Percentiles rank a stretch among this genome's conserved stretches.
Evolutionary conservation across 2,329 filamentous ascomycete species (phyloP).

Genomic region (Phaeophleospora eucalypticola): DNA sequence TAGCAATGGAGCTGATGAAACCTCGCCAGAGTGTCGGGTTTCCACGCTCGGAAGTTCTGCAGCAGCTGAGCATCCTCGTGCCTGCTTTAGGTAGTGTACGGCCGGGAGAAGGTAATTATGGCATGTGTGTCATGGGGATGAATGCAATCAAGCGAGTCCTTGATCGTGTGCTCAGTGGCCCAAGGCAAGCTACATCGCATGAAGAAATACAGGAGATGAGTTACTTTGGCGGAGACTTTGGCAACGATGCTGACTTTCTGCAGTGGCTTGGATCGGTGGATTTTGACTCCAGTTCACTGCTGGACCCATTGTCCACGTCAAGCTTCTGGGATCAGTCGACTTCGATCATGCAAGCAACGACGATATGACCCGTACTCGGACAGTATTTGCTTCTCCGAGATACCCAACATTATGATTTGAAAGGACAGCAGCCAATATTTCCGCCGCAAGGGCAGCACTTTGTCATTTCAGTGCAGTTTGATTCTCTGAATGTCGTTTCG

Average conservation of each 20-base stretch:
- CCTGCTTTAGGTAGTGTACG: constrained; percentile 15
- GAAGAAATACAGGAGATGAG: neutral
- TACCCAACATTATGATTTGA: no score
- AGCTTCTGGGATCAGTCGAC: neutral
- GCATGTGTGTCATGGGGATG: constrained; percentile 18
- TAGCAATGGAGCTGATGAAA: constrained; percentile 20
- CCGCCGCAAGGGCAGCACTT: no score
- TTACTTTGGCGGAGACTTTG: constrained; percentile 14
- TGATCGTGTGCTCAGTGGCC: constrained; percentile 14
- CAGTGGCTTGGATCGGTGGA: constrained; percentile 19
- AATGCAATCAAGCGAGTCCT: constrained; percentile 20
- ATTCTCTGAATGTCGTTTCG: no score
- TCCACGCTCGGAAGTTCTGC: constrained; percentile 16
- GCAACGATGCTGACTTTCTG: constrained; percentile 20
- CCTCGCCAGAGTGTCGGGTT: constrained; percentile 14
- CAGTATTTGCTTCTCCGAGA: no score
- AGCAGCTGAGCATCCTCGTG: constrained; percentile 18
- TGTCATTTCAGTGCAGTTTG: no score
- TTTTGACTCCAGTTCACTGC: constrained; percentile 14
- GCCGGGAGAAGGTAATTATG: constrained; percentile 17
- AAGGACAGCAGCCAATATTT: no score
- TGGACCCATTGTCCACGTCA: constrained; percentile 2
- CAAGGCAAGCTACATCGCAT: neutral
- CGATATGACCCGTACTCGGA: no score
- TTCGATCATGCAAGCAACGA: neutral